Evolutionary conservation across 345 rosid species (phyloP).

Genomic region (Citrus australasica): DNA sequence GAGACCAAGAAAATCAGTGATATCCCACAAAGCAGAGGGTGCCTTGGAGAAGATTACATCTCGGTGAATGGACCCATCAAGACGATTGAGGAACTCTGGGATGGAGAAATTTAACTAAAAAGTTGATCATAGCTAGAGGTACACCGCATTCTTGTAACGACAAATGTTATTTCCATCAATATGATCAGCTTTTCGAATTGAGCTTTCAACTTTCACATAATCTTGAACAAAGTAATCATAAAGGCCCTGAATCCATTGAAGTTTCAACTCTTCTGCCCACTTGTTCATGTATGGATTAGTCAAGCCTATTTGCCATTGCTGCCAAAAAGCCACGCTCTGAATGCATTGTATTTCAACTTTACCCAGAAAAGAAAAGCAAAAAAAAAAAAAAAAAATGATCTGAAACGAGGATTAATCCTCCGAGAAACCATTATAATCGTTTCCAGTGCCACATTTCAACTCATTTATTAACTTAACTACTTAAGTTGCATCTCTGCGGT

Average conservation of each 20-base stretch:
- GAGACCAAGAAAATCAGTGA: constrained; percentile 39
- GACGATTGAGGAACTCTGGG: constrained; percentile 42
- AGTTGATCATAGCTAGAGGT: not conserved
- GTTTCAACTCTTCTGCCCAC: too few relatives aligned
- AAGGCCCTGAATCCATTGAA: too few relatives aligned
- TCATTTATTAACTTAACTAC: not conserved
- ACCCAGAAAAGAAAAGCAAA: too few relatives aligned
- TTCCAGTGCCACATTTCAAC: not conserved
- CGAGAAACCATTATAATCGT: not conserved
- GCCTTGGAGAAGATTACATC: constrained; percentile 26
- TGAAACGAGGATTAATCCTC: too few relatives aligned
- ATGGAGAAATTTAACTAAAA: constrained; percentile 34
- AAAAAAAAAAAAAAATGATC: too few relatives aligned
- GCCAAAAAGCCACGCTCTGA: not conserved
- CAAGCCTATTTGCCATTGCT: not conserved
- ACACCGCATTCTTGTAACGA: not conserved
- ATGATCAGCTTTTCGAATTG: not conserved
- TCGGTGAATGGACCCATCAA: constrained; percentile 34
- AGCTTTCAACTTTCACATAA: not conserved
- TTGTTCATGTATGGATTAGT: not conserved
- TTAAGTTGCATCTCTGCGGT: not conserved
- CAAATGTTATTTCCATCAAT: not conserved
- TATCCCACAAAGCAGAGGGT: constrained; percentile 47
- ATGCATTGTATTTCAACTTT: not conserved
- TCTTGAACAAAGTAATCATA: not conserved